A percentile compares a stretch with the other conserved stretches of the same genome.
These are phyloP conservation scores for Aspergillus tanneri DNA, from an alignment of 2,329 filamentous ascomycete species.

Conservation along the genomic window DNA sequence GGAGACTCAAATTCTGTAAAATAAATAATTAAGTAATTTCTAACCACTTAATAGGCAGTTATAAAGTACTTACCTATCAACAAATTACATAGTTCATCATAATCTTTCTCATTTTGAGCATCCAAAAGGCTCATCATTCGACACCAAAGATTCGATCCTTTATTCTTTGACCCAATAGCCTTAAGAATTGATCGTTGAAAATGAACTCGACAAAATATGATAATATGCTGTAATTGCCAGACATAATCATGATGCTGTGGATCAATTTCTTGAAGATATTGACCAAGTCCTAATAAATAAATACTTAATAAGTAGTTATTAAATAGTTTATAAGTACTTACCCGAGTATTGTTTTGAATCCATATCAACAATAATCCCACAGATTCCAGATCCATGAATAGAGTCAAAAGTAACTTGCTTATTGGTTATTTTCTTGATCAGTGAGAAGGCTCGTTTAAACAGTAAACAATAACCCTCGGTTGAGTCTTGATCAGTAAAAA, in stretches of 20 bases:
- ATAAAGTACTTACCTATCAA: too few relatives aligned
- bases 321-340: too few relatives aligned
- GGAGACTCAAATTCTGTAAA: too few relatives aligned
- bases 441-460: slow-evolving; percentile 6
- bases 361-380: slow-evolving; percentile 9
- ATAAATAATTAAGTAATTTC: too few relatives aligned
- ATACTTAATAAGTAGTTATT: not conserved
- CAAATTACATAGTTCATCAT: too few relatives aligned
- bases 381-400: slow-evolving; percentile 5
- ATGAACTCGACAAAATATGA: slow-evolving; percentile 12
- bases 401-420: slow-evolving; percentile 4
- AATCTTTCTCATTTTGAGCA: too few relatives aligned
- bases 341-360: slow-evolving; percentile 8
- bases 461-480: slow-evolving; percentile 8
- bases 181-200: slow-evolving; percentile 10
- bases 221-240: slow-evolving; percentile 12
- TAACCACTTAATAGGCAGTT: too few relatives aligned
- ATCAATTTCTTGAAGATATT: slow-evolving; percentile 13
- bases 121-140: slow-evolving; percentile 10
- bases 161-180: slow-evolving; percentile 1
- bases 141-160: slow-evolving; percentile 8
- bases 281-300: slow-evolving; percentile 2
- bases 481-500: slow-evolving; percentile 6
- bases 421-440: not conserved
- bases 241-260: not conserved